Base-by-base conservation (phyloP, 441 rosid genomes). In the Dalechampia spathulata region DNA sequence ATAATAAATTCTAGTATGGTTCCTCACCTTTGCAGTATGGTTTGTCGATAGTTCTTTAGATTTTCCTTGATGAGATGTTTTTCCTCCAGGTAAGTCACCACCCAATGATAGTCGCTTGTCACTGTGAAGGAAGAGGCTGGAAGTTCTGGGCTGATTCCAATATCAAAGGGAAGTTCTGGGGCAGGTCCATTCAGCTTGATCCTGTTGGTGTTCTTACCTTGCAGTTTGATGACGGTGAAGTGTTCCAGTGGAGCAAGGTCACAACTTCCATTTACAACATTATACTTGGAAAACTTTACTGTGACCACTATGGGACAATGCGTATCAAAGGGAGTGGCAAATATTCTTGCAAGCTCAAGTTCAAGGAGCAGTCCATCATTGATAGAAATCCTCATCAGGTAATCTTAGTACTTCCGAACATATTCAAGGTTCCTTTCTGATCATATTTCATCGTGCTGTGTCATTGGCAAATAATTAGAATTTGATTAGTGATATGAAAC, bases 331-430 rank as follows among this genome's bases (percentile, higher is more conserved):
- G 98, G 23, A 80, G 84, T 59, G 86, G 79, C 55, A 81, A 69
- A 34, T 88, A 83, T 73, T 81, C 90, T 37, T 91, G 96, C 80
- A 76, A 80, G 79, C 81, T 91, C 65, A 86, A 88, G 75, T 91
- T 91, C 81, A 91, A 91, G 75, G 96, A 91, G 76, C 96, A 88
- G 75, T 91, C 98, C 37, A 84, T 91, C 70, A 85, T 91, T 53
- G 98, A 91, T 68, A 74, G 96, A 67, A 91, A 91, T 75, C 95
- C 98, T 34, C 96, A 86, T 73, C 95, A 91, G 93, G 98, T 86
- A 68, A 23, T 50, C 52, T 37, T 61, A 30, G 8, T 56, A n/a
- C 39, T 26, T 56, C 21, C 49, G 1, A 47, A 53, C 19, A 16
- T 63, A 16, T 45, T 12, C 19, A 13, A 23, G 45, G 12, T 34